Evolutionary conservation across 176 grass and related monocot genomes (phyloP).

Genomic region (maize (Zea mays)): DNA sequence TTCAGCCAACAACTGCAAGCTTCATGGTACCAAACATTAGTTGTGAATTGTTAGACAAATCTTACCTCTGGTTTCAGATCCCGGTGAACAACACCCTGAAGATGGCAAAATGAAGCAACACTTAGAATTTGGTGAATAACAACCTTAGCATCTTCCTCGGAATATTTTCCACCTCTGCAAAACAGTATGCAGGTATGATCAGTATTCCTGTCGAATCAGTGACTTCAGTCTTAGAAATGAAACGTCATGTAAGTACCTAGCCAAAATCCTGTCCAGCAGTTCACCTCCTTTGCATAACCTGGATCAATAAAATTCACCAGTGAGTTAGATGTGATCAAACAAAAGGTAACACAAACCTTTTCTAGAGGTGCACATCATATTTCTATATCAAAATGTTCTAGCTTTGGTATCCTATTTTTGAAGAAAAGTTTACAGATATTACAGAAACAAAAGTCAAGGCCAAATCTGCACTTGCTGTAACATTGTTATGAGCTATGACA

Average conservation of each 20-base stretch:
- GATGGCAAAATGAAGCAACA: slow-evolving; percentile 77
- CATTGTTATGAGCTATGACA: slow-evolving; percentile 1
- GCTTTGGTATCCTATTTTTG: neutral
- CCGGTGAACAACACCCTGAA: slow-evolving; percentile 77
- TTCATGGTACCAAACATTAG: neutral
- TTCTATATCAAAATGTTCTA: neutral
- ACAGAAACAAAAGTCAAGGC: slow-evolving; percentile 6
- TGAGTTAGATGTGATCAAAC: slow-evolving; percentile 18
- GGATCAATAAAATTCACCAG: neutral
- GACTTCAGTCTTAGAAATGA: slow-evolving; percentile 19
- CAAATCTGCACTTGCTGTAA: neutral
- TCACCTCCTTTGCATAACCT: slow-evolving; percentile 77
- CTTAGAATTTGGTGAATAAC: slow-evolving; percentile 64
- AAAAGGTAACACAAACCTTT: neutral
- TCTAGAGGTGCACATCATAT: neutral
- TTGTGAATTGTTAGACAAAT: neutral
- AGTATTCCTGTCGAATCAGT: neutral
- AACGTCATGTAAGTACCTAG: slow-evolving; percentile 46
- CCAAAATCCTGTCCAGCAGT: slow-evolving; percentile 70
- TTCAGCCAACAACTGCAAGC: slow-evolving; percentile 10
- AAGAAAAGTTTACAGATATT: neutral
- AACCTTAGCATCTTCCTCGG: slow-evolving; percentile 66
- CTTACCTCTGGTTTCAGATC: slow-evolving; percentile 78
- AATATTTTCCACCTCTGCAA: slow-evolving; percentile 63
- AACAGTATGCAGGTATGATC: slow-evolving; percentile 15